Percentiles rank a stretch among this genome's conserved stretches.
Conservation (phyloP, 176 grass and related monocot species). For the Raddia distichophylla region DNA sequence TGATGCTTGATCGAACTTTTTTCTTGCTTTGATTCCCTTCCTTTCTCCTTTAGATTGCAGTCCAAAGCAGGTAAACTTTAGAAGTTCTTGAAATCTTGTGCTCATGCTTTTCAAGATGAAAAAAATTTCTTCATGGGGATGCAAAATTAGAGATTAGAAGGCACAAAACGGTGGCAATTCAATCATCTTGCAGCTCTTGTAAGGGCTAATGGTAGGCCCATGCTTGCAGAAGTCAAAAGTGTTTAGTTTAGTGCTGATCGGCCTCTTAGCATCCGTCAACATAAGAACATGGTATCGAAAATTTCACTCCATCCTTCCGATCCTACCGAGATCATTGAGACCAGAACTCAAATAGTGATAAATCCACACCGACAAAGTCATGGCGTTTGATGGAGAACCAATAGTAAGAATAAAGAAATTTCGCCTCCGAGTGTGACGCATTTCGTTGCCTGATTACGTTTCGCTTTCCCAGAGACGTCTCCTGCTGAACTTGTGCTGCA, state of each 20-base stretch:
- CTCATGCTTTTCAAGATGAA: background rate
- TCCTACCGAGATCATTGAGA: background rate
- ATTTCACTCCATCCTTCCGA: background rate
- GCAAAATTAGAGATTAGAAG: background rate
- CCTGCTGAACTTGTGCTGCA: background rate
- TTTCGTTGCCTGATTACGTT: background rate
- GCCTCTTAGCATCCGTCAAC: background rate
- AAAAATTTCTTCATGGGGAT: background rate
- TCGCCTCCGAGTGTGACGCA: conserved; percentile 14
- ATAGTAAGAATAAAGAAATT: conserved; percentile 11
- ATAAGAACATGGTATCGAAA: background rate
- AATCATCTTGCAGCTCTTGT: background rate
- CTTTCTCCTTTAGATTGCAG: background rate
- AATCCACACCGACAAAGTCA: conserved; percentile 7
- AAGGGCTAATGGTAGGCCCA: background rate
- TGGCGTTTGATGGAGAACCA: background rate
- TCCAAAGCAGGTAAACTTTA: background rate
- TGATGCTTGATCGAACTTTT: background rate
- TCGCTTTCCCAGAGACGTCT: conserved; percentile 35
- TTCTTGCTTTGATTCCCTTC: background rate
- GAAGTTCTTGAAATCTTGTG: background rate
- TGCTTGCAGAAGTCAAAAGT: background rate
- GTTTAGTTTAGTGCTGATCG: background rate
- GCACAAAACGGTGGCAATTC: background rate
- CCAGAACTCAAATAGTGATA: background rate